Base-by-base conservation (phyloP, 192 early-diverging fungal genomes). In the Kappamyces sp. region DNA sequence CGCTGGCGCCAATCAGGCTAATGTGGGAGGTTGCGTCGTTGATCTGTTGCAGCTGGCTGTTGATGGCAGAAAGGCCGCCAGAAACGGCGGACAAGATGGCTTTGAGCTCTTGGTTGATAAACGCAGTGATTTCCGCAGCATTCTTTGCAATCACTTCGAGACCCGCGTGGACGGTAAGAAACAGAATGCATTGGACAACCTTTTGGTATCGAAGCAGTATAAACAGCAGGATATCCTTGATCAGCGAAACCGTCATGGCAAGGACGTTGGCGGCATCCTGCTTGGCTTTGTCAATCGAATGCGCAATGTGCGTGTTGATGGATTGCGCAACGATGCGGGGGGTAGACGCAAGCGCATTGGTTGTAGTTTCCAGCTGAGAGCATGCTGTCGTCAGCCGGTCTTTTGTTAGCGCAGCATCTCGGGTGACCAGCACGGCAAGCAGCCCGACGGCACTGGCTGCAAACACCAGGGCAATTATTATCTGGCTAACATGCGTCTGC, bases 151-250 rank as follows among this genome's bases (percentile, higher is more conserved):
- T 39, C 29, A 15, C 5, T 5, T 53, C 9, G n/a, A 32, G 12
- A 53, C 51, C 29, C 11, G 51, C 51, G n/a, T n/a, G 31, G 12
- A 53, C 12, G 5, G 51, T 39, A 12, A 53, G 14, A 5, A 22
- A 15, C 5, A 53, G n/a, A 15, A 53, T 12, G 41, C 51, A 53
- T 53, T 53, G 36, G 2, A 53, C 1, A 11, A 22, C 30, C 41
- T 32, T n/a, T 53, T 53, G 51, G 31, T 53, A 45, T 12, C 51
- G 51, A 22, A 53, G 41, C 14, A 53, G 41, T 14, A 53, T 37
- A 2, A 39, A 53, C 4, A 53, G 51, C 5, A 53, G 5, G 5
- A 53, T n/a, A 5, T 53, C 32, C 29, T 53, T 53, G 4, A 32
- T 22, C 51, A 53, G 14, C n/a, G 51, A 14, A 9, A 53, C 3